phyloP scores from a whole-genome alignment of 352 stramenopile species.

The Phytophthora pini region DNA sequence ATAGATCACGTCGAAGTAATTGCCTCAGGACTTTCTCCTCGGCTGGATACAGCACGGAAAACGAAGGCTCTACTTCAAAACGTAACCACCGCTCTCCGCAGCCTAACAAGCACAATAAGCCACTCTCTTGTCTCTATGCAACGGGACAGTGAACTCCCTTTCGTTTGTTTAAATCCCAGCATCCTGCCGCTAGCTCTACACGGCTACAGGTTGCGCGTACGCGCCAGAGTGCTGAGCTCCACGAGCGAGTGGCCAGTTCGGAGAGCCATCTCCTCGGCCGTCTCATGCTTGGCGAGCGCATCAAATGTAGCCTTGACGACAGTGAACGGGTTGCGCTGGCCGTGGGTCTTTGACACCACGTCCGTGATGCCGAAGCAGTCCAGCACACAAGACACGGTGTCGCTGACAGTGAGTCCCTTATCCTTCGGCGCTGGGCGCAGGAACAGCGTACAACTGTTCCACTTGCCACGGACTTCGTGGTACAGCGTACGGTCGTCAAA shows the following conservation, averaged over 20 bases:
- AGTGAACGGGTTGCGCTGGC: slow-evolving; percentile 95
- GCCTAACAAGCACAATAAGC: slow-evolving; percentile 25
- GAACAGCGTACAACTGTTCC: slow-evolving; percentile 95
- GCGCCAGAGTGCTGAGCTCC: slow-evolving; percentile 80
- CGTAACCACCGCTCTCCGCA: slow-evolving; percentile 22
- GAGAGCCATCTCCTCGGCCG: slow-evolving; percentile 92
- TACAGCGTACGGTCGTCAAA: slow-evolving; percentile 93
- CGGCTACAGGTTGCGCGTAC: slow-evolving; percentile 70
- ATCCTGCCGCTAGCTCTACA: slow-evolving; percentile 14
- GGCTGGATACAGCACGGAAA: slow-evolving; percentile 5
- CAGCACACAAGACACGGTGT: slow-evolving; percentile 83
- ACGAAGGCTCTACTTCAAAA: slow-evolving; percentile 24
- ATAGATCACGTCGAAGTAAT: slow-evolving; percentile 15
- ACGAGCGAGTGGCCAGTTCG: slow-evolving; percentile 91
- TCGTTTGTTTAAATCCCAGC: slow-evolving; percentile 27
- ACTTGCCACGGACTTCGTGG: slow-evolving; percentile 93
- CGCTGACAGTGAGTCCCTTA: slow-evolving; percentile 80
- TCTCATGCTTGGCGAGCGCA: slow-evolving; percentile 94
- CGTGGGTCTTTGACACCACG: slow-evolving; percentile 92
- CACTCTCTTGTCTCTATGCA: slow-evolving; percentile 36
- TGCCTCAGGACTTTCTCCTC: not conserved
- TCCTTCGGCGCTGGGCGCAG: slow-evolving; percentile 79
- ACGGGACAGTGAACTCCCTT: slow-evolving; percentile 22
- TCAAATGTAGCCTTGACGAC: slow-evolving; percentile 96
- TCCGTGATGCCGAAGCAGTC: slow-evolving; percentile 95